phyloP scores from a whole-genome alignment of 2,329 filamentous ascomycete species.

The Scedosporium apiospermum region DNA sequence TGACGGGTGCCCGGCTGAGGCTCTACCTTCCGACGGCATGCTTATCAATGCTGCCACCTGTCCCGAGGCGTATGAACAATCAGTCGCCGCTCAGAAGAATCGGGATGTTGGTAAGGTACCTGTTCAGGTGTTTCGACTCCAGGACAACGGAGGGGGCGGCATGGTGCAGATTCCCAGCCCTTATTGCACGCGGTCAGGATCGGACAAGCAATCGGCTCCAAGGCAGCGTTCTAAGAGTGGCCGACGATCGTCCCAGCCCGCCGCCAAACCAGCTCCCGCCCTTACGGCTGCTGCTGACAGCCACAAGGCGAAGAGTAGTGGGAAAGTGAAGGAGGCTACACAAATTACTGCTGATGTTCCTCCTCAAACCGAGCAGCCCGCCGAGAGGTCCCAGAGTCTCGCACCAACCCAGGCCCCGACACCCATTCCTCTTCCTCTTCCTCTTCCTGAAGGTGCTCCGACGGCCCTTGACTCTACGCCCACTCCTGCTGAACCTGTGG shows the following conservation, averaged over 20 bases:
- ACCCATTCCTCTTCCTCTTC: neutral
- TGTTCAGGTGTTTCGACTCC: neutral
- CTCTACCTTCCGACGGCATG: constrained; percentile 19
- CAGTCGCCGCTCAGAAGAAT: neutral
- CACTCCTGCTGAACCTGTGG: neutral
- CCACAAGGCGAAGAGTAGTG: neutral
- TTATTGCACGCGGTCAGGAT: neutral
- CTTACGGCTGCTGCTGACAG: neutral
- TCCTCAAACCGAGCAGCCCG: neutral
- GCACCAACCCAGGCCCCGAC: neutral
- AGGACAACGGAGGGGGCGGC: neutral
- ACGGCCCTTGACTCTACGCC: neutral
- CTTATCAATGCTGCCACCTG: neutral
- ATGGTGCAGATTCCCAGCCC: neutral
- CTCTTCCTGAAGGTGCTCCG: neutral
- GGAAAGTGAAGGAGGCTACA: neutral
- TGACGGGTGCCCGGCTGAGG: constrained; percentile 13
- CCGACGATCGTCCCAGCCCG: neutral
- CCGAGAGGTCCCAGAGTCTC: neutral
- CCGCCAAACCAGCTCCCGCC: neutral
- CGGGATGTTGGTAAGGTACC: neutral
- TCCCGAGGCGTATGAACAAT: neutral
- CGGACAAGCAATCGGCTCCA: neutral
- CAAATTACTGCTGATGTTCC: neutral
- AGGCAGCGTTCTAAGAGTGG: neutral